Evolutionary conservation across 345 rosid species (phyloP).

Genomic region (Bretschneidera sinensis): DNA sequence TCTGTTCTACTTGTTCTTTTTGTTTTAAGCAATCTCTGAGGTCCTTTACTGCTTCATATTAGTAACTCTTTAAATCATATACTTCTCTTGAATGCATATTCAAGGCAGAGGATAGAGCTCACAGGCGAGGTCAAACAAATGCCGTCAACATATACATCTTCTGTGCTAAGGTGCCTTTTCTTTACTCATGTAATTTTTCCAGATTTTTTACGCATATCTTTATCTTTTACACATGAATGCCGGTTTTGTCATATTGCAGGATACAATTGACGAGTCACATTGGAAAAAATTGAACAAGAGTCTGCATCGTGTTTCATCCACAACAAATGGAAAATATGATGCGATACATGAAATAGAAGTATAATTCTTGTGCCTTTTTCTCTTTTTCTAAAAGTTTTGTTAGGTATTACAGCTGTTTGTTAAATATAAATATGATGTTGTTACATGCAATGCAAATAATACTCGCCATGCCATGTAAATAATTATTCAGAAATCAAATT

Average conservation of each 20-base stretch:
- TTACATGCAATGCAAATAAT: no score
- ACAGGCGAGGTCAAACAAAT: constrained; percentile 80
- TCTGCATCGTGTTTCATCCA: constrained; percentile 73
- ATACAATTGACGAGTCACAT: constrained; percentile 68
- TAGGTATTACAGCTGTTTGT: no score
- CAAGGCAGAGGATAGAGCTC: constrained; percentile 98
- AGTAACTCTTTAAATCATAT: neutral
- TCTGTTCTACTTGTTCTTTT: constrained; percentile 3
- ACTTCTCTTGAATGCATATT: constrained; percentile 24
- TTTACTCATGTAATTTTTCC: constrained; percentile 3
- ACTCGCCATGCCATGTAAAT: no score
- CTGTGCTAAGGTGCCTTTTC: constrained; percentile 62
- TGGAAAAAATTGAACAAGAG: constrained; percentile 77
- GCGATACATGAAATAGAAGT: constrained; percentile 75
- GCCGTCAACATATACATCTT: constrained; percentile 87
- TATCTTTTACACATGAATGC: constrained; percentile 4
- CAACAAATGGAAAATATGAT: constrained; percentile 89
- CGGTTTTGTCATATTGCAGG: constrained; percentile 39
- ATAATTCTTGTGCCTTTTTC: constrained; percentile 16
- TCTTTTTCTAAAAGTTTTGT: neutral
- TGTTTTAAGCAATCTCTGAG: constrained; percentile 6
- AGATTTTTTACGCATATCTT: neutral
- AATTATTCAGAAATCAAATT: no score
- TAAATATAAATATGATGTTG: no score
- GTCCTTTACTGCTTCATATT: constrained; percentile 1